These are phyloP conservation scores for Hymenochaete sp. DNA, from an alignment of 1,284 basidiomycete genomes.

Conservation along the genomic window DNA sequence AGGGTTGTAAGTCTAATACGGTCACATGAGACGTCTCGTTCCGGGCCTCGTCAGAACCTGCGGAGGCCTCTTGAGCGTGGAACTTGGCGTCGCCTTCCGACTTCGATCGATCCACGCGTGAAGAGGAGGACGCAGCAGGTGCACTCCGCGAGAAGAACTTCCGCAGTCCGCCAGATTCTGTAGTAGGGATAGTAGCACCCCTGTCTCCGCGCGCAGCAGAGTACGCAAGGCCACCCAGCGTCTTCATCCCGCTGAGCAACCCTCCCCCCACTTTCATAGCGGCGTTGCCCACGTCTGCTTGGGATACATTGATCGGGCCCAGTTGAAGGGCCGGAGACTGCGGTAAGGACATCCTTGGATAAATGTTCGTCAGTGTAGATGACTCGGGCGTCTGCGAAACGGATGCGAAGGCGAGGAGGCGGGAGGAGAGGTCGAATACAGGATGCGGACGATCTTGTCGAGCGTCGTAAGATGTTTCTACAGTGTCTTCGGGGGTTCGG, in stretches of 20 bases:
- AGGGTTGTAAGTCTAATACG: slow-evolving; percentile 44
- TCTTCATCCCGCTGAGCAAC: slow-evolving; percentile 55
- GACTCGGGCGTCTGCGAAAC: slow-evolving; percentile 27
- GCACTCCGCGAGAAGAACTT: slow-evolving; percentile 57
- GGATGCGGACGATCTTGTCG: slow-evolving; percentile 29
- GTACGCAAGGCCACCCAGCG: slow-evolving; percentile 54
- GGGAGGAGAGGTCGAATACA: slow-evolving; percentile 51
- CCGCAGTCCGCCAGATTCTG: slow-evolving; percentile 22
- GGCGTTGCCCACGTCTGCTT: slow-evolving; percentile 43
- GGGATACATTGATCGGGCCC: slow-evolving; percentile 23
- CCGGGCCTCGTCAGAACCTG: not conserved
- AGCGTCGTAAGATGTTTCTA: slow-evolving; percentile 13
- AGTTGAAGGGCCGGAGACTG: slow-evolving; percentile 20
- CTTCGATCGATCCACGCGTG: slow-evolving; percentile 11
- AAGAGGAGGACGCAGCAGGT: slow-evolving; percentile 34
- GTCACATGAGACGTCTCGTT: slow-evolving; percentile 31
- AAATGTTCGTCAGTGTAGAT: slow-evolving; percentile 19
- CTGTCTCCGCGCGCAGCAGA: slow-evolving; percentile 34
- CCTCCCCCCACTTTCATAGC: slow-evolving; percentile 53
- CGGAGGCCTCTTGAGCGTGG: slow-evolving; percentile 20
- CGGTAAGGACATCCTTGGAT: slow-evolving; percentile 22
- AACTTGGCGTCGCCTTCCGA: slow-evolving; percentile 19
- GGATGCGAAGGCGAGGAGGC: slow-evolving; percentile 56
- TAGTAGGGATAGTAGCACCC: slow-evolving; percentile 4
- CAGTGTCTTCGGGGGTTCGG: slow-evolving; percentile 11